These are phyloP conservation scores for Microdochium nivale DNA, from an alignment of 2,329 filamentous ascomycete genomes.

Conservation along the genomic window DNA sequence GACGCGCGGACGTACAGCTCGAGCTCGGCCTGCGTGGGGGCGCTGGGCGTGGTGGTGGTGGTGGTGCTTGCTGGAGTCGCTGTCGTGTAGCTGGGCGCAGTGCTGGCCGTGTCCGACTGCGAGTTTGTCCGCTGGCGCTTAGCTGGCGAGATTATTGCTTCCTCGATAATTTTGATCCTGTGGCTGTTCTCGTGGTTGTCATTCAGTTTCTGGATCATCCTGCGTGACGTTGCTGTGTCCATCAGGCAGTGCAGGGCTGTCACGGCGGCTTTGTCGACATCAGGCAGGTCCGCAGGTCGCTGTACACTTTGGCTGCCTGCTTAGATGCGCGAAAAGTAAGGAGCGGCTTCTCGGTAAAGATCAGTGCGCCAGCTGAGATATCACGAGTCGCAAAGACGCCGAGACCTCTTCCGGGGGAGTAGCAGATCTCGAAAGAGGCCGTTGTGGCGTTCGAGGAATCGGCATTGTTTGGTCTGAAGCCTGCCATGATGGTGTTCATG, in stretches of 20 bases:
- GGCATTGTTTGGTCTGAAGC: too few species aligned
- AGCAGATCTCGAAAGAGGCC: constrained; percentile 12
- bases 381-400: constrained; percentile 25
- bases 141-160: constrained; percentile 2
- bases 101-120: background rate
- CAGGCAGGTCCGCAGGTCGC: constrained; percentile 15
- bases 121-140: too few species aligned
- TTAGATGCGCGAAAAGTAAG: constrained; percentile 18
- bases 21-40: background rate
- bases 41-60: background rate
- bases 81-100: background rate
- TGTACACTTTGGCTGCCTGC: constrained; percentile 18
- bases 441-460: background rate
- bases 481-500: too few species aligned
- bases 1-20: background rate
- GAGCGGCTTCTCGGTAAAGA: constrained; percentile 27
- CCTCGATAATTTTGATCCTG: constrained; percentile 10
- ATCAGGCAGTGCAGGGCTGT: background rate
- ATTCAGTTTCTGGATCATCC: background rate
- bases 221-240: background rate
- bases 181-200: constrained; percentile 3
- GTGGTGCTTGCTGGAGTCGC: background rate
- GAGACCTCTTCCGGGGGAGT: constrained; percentile 26
- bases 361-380: constrained; percentile 25
- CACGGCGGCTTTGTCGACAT: background rate